Base-by-base conservation (phyloP, 345 rosid genomes). In the Atalantia buxifolia region DNA sequence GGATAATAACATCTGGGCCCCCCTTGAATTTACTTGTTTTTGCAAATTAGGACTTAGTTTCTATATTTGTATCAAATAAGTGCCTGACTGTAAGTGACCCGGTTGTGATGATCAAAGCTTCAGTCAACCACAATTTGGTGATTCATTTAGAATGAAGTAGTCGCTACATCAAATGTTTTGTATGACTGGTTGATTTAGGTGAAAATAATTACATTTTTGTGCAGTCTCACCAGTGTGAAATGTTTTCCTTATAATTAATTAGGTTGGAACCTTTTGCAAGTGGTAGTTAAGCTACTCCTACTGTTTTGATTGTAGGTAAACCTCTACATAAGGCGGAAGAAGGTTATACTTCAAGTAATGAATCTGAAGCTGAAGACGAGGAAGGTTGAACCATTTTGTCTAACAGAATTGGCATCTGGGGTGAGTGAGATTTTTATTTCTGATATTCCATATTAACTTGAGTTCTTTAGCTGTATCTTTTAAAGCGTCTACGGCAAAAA, bases 361-460 rank as follows among this genome's bases (percentile, higher is more conserved):
- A 63, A 45, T 87, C 86, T 67, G 79, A 82, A 35, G 73, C 92
- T 1, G 93, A 92, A 76, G 92, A 91, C 3, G 96, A 87, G 82
- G 92, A 92, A 83, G 88, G 84, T 53, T 89, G 81, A 87, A 24
- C 45, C 21, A 30, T 14, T 6, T 24, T 12, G 7, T 70, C 53
- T 16, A 5, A 40, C 6, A 38, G 35, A 42, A 36, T 7, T 36
- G 24, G 84, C 86, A 68, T 78, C 83, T 74, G 80, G 69, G 84
- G 89, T 85, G 79, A 75, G 83, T 50, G 31, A 68, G 61, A 74
- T 59, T 68, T 35, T 68, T 28, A 69, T 60, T 73, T 67, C 30
- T 19, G 27, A 25, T 24, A 25, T 59, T 25, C 2, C 5, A 12
- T 75, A 12, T 35, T 50, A 16, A 14, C 31, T 74, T 28, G 48